Percentiles rank a stretch among this genome's conserved stretches.
These are phyloP conservation scores for Cetraspora pellucida DNA, from an alignment of 192 early-diverging fungal genomes.

Conservation along the genomic window DNA sequence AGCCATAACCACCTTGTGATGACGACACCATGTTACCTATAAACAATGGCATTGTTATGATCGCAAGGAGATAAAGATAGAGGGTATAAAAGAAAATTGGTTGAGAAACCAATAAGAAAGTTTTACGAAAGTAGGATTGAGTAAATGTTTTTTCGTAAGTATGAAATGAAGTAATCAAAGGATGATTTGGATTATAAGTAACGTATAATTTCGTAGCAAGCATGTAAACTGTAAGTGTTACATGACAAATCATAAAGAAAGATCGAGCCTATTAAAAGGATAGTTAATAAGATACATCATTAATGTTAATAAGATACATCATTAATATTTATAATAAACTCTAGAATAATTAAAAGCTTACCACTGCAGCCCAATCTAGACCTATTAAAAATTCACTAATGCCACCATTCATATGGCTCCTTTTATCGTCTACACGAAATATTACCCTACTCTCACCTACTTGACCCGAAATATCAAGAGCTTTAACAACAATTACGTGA, in stretches of 20 bases:
- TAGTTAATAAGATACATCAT: neutral
- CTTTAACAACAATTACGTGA: slow-evolving; percentile 67
- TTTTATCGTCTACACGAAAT: slow-evolving; percentile 72
- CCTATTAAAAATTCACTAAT: slow-evolving; percentile 74
- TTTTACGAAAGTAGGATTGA: slow-evolving; percentile 11
- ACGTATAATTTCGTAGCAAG: slow-evolving; percentile 35
- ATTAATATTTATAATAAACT: slow-evolving; percentile 38
- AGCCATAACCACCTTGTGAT: slow-evolving; percentile 46
- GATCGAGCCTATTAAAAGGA: neutral
- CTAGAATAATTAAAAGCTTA: slow-evolving; percentile 44
- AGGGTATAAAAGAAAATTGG: slow-evolving; percentile 39
- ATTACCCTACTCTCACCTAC: slow-evolving; percentile 46
- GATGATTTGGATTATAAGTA: slow-evolving; percentile 39
- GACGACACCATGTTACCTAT: slow-evolving; percentile 70
- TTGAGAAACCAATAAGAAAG: slow-evolving; percentile 27
- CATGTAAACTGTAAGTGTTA: neutral
- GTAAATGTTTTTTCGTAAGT: slow-evolving; percentile 35
- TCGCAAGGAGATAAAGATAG: slow-evolving; percentile 43
- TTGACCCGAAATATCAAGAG: slow-evolving; percentile 57
- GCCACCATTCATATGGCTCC: slow-evolving; percentile 64
- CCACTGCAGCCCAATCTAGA: slow-evolving; percentile 56
- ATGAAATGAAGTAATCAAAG: slow-evolving; percentile 15
- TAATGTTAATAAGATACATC: neutral
- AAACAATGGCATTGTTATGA: slow-evolving; percentile 69
- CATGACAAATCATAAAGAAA: neutral